Evolutionary conservation across 1,284 basidiomycete genomes (phyloP).

Genomic region (Filobasidium uniguttulatum): DNA sequence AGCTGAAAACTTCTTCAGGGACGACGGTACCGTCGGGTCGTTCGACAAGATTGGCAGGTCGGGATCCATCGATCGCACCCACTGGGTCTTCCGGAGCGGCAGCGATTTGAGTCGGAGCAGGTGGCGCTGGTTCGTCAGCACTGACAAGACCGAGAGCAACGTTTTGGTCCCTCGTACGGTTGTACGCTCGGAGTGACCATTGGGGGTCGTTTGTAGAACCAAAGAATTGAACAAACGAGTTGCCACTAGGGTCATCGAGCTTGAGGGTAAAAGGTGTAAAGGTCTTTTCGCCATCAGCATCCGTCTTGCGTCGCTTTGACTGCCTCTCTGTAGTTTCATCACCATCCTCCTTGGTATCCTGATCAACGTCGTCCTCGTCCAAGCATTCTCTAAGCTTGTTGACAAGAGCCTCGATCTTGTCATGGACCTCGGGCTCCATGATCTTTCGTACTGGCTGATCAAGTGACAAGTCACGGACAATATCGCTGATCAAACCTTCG

Average conservation of each 20-base stretch:
- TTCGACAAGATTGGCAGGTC: slow-evolving; percentile 15
- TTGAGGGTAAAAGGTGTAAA: slow-evolving; percentile 68
- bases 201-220: slow-evolving; percentile 65
- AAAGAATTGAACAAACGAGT: slow-evolving; percentile 82
- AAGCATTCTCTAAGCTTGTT: slow-evolving; percentile 55
- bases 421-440: slow-evolving; percentile 61
- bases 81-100: slow-evolving; percentile 24
- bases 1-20: slow-evolving; percentile 76
- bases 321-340: slow-evolving; percentile 7
- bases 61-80: slow-evolving; percentile 5
- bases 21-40: slow-evolving; percentile 34
- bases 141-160: slow-evolving; percentile 56
- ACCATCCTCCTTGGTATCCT: slow-evolving; percentile 30
- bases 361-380: slow-evolving; percentile 40
- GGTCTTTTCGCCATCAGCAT: slow-evolving; percentile 33
- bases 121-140: slow-evolving; percentile 22
- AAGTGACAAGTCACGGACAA: slow-evolving; percentile 63
- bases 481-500: slow-evolving; percentile 80
- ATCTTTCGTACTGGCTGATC: slow-evolving; percentile 79
- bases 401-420: slow-evolving; percentile 65
- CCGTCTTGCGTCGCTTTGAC: too few species aligned
- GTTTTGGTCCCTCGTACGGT: slow-evolving; percentile 72
- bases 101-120: slow-evolving; percentile 20
- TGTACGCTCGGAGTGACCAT: slow-evolving; percentile 83
- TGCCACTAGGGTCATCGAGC: slow-evolving; percentile 87